A percentile compares a stretch with the other conserved stretches of the same genome.
These are phyloP conservation scores for Candida manassasensis DNA, from an alignment of 805 yeast species.

Conservation along the genomic window DNA sequence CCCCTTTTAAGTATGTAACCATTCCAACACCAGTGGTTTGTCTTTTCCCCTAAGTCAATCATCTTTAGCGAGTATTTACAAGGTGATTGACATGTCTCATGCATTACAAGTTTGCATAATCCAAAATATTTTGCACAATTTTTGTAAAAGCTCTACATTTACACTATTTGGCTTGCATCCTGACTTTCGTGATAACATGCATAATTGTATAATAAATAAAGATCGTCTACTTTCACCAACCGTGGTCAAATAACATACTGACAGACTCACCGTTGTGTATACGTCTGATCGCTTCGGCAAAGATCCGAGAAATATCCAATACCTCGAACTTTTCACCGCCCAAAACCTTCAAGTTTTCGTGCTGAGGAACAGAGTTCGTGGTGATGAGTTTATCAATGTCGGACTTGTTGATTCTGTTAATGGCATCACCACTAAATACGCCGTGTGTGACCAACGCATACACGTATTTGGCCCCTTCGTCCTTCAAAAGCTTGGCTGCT, in stretches of 20 bases:
- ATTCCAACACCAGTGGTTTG: too few relatives aligned
- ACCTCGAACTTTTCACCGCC: slow-evolving; percentile 59
- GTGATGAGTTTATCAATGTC: slow-evolving; percentile 81
- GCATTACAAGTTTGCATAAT: too few relatives aligned
- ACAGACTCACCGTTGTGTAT: slow-evolving; percentile 97
- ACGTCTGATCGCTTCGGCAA: slow-evolving; percentile 93
- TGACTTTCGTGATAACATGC: too few relatives aligned
- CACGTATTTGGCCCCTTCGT: slow-evolving; percentile 85
- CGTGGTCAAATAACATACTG: slow-evolving; percentile 87
- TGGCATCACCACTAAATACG: slow-evolving; percentile 87
- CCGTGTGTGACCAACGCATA: slow-evolving; percentile 92
- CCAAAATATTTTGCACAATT: too few relatives aligned
- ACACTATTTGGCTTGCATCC: too few relatives aligned
- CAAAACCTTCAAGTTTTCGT: slow-evolving; percentile 41
- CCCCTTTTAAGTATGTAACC: too few relatives aligned
- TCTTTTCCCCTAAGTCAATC: too few relatives aligned
- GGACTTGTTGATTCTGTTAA: slow-evolving; percentile 59
- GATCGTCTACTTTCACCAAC: slow-evolving; percentile 36
- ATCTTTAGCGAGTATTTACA: too few relatives aligned
- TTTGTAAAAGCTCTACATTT: too few relatives aligned
- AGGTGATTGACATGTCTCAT: too few relatives aligned
- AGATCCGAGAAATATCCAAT: slow-evolving; percentile 79
- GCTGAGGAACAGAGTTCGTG: slow-evolving; percentile 90
- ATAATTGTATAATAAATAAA: too few relatives aligned
- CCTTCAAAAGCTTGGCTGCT: slow-evolving; percentile 87